Base-by-base conservation (phyloP, 2,329 filamentous ascomycete genomes). In the Exophiala sideris region DNA sequence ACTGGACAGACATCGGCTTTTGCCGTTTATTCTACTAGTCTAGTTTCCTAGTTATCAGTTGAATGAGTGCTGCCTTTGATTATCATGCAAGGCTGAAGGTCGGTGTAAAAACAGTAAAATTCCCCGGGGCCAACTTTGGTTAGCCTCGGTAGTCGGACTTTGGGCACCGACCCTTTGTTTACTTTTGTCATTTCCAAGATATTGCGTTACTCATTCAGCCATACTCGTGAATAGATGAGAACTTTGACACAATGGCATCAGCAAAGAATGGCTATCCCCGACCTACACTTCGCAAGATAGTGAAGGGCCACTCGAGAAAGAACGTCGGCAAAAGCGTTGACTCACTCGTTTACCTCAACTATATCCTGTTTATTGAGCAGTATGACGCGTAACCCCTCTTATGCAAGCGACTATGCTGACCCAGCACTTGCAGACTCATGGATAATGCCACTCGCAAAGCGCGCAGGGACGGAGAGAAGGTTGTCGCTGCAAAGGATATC, bases 241-340 rank as follows among this genome's bases (percentile, higher is more conserved):
- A 24, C 14, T 32, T 45, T 3, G 4, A 21, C 34, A 10, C 33
- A 4, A 86, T 85, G 80, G 83, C 81, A 48, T 74, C 81, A 10
- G 78, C 83, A 18, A 85, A 86, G 66, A 92, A 90, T 64, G 77
- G 89, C 11, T 96, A 95, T 66, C 91, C 91, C 9, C 85, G 91
- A 59, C 85, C 83, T 14, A 94, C 89, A 0, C 79, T 96, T 64
- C 94, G 91, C 72, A 91, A 91, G 71, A 92, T 95, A 56, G 79
- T 95, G 66, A 96, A 95, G 73, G 90, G 89, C 14, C 90, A 95
- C 70, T 87, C 89, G 7, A 87, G 88, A 59, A 84, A 86, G 67
- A 87, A 81, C 60, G 72, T 95, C 59, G 89, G 86, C 76, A 94
- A 90, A 71, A 91, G 94, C 71, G 87, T 85, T 29, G 91, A 96